Evolutionary conservation across 306 rosid genomes (phyloP), one percentile per base, ranked within the genome.

Genomic region (Sesbania bispinosa): DNA sequence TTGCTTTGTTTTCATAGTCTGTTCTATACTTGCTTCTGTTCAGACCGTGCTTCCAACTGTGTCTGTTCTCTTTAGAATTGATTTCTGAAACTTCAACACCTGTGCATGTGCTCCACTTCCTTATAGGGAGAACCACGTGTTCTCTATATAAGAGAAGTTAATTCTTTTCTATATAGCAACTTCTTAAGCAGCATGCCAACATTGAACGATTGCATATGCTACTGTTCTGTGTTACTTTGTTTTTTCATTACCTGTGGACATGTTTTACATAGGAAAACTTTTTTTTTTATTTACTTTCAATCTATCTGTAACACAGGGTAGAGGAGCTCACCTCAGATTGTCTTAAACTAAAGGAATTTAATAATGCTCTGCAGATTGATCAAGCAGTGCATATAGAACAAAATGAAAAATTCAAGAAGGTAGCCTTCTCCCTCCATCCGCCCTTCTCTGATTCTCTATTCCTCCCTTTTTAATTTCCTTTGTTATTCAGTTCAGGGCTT

Each of bases 291-390:
- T 73, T 57, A 69, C 60, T 43, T 62, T 78, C 55, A 77, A 86
- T 50, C 6, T 78, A 67, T 82, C 21, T 80, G 32, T 73, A 57
- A 71, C 78, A 62, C 89, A 94, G 99, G 86, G 23, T 91, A 61
- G 97, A 91, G 66, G 95, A 90, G 81, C 88, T 85, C 74, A 67
- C 89, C 39, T 77, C 84, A 30, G 88, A 83, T 24, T 87, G 80
- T 76, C 81, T 45, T 13, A 83, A 77, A 77, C 79, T 80, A 32
- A 85, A 84, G 83, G 84, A 83, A 72, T 61, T 66, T 41, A 87
- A 81, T 80, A 88, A 81, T 80, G 78, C 79, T 60, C 58, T 90
- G 69, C 80, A 73, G 69, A 68, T 27, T 80, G 85, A 85, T 74
- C 86, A 91, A 68, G 84, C 86, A 32, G 80, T 57, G 77, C 85